These are phyloP conservation scores for Hypoxylon sp. DNA, from an alignment of 2,329 filamentous ascomycete genomes.

Conservation along the genomic window DNA sequence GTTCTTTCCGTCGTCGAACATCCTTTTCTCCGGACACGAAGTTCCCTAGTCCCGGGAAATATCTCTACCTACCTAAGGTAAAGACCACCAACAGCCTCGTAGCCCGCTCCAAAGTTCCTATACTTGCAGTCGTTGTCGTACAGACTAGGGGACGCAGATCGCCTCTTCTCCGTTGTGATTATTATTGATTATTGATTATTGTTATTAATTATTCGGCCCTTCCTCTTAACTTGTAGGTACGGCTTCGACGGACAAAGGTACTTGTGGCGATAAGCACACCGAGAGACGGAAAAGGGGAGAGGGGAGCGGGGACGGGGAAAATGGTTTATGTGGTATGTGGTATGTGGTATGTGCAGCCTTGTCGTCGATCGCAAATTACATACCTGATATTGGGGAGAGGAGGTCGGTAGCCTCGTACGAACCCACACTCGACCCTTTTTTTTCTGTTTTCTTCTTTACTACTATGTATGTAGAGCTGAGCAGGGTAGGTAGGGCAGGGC, in stretches of 20 bases:
- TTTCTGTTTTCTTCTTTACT: too few relatives aligned
- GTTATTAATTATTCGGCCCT: background rate
- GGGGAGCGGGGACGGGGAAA: background rate
- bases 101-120: too few relatives aligned
- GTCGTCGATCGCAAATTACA: constrained; percentile 6
- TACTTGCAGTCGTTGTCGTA: background rate
- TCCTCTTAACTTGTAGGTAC: background rate
- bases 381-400: background rate
- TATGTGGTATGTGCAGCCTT: background rate
- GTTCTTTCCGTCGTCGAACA: background rate
- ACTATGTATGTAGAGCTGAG: too few relatives aligned
- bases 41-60: background rate
- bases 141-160: background rate
- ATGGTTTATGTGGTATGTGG: background rate
- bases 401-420: background rate
- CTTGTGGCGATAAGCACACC: background rate
- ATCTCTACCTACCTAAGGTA: background rate
- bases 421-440: background rate
- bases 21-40: background rate
- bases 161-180: background rate
- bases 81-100: too few relatives aligned
- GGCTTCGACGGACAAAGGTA: background rate
- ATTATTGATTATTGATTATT: too few relatives aligned
- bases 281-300: background rate
- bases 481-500: background rate